phyloP scores from a whole-genome alignment of 495 filamentous ascomycete genomes.

The Saxophila tyrrhenica region DNA sequence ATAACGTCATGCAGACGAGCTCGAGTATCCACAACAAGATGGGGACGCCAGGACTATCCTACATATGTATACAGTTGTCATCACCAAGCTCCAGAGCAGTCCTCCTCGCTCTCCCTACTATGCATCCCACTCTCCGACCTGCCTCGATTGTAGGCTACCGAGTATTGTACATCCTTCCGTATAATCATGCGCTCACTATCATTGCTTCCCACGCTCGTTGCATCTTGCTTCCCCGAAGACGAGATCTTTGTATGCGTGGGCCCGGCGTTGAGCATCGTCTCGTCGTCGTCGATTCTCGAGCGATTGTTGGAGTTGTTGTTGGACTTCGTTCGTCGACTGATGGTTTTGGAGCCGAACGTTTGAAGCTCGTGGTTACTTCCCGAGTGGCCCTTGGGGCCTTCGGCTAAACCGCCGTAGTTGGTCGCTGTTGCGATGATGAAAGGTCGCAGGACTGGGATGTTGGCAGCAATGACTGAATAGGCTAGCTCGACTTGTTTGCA shows the following conservation, averaged over 20 bases:
- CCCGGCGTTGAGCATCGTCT: not conserved
- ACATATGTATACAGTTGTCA: no score
- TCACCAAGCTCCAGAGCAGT: no score
- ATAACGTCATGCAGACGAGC: no score
- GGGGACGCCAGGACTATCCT: no score
- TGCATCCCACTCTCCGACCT: no score
- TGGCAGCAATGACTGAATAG: not conserved
- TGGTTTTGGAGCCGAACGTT: not conserved
- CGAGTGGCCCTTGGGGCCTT: not conserved
- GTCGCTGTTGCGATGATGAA: not conserved
- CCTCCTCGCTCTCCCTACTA: no score
- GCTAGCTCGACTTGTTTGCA: not conserved
- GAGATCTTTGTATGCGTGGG: not conserved
- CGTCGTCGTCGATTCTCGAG: not conserved
- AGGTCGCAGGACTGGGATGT: not conserved
- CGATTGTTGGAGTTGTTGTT: not conserved
- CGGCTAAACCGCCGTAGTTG: not conserved
- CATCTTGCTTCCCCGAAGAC: not conserved
- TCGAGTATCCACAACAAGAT: no score
- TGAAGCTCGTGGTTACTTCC: not conserved
- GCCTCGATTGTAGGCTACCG: no score
- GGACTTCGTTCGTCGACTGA: no score
- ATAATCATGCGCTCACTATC: not conserved
- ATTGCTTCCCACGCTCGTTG: not conserved
- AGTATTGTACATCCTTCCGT: no score